A percentile compares a stretch with the other conserved stretches of the same genome.
Evolutionary conservation across 2,329 filamentous ascomycete genomes (phyloP).

Genomic region (Claviceps quebecensis): DNA sequence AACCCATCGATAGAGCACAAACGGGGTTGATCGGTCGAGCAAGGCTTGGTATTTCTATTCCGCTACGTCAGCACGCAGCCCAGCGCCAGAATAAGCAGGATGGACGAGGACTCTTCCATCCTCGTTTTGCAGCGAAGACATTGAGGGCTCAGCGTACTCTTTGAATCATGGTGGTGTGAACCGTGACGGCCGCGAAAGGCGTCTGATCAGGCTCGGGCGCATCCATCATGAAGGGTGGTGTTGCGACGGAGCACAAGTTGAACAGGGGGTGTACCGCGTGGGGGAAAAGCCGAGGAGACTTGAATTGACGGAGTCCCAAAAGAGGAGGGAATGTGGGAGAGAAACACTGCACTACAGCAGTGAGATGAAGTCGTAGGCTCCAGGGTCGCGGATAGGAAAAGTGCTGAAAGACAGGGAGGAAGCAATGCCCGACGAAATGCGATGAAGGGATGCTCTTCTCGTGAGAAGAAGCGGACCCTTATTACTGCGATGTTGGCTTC

Average conservation of each 20-base stretch:
- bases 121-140: not conserved
- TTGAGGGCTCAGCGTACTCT: constrained; percentile 38
- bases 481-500: constrained; percentile 4
- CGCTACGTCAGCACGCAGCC: constrained; percentile 1
- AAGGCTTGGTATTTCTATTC: constrained; percentile 80
- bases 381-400: not conserved
- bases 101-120: not conserved
- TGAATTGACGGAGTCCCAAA: not conserved
- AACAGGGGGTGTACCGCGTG: not conserved
- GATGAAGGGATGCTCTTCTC: not conserved
- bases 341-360: not conserved
- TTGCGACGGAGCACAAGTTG: not conserved
- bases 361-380: not conserved
- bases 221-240: constrained; percentile 48
- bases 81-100: not conserved
- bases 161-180: constrained; percentile 65
- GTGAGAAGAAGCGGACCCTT: not conserved
- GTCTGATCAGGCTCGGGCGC: constrained; percentile 75
- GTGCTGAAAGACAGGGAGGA: not conserved
- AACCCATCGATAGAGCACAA: constrained; percentile 77
- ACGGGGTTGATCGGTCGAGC: constrained; percentile 87
- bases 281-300: not conserved
- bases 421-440: not conserved
- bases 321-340: not conserved
- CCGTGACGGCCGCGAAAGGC: constrained; percentile 78